These are phyloP conservation scores for Trichoderma hamatum DNA, from an alignment of 2,329 filamentous ascomycete genomes.

Conservation along the genomic window DNA sequence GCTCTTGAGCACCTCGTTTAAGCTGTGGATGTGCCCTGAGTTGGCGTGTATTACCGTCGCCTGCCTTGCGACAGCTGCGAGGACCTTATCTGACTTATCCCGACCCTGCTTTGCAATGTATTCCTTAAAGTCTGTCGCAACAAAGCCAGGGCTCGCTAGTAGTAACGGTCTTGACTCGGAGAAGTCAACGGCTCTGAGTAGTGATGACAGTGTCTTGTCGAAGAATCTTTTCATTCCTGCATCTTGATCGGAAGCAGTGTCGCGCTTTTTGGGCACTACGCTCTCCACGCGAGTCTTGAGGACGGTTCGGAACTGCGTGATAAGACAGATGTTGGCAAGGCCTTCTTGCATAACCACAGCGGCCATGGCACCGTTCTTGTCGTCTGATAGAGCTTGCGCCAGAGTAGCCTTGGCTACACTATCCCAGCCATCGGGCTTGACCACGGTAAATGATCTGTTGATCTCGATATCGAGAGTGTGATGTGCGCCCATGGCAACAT, in stretches of 20 bases:
- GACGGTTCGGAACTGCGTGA: slow-evolving; percentile 78
- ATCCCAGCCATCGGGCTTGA: slow-evolving; percentile 87
- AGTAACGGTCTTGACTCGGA: slow-evolving; percentile 70
- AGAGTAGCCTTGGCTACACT: slow-evolving; percentile 80
- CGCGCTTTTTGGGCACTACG: slow-evolving; percentile 68
- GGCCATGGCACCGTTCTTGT: slow-evolving; percentile 79
- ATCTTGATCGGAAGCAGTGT: slow-evolving; percentile 65
- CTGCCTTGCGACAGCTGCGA: slow-evolving; percentile 64
- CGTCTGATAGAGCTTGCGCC: slow-evolving; percentile 75
- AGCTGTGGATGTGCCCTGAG: slow-evolving; percentile 81
- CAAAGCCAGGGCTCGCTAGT: slow-evolving; percentile 87
- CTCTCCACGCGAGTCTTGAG: slow-evolving; percentile 66
- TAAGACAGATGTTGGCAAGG: slow-evolving; percentile 78
- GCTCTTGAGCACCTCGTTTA: slow-evolving; percentile 84
- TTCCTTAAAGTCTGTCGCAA: slow-evolving; percentile 77
- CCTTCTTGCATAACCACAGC: slow-evolving; percentile 95
- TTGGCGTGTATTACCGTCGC: slow-evolving; percentile 79
- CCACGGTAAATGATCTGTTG: slow-evolving; percentile 82
- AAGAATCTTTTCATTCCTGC: slow-evolving; percentile 76
- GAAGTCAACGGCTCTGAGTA: slow-evolving; percentile 79
- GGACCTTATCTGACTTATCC: slow-evolving; percentile 65
- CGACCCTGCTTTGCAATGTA: slow-evolving; percentile 67
- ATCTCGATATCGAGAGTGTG: slow-evolving; percentile 79
- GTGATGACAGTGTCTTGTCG: slow-evolving; percentile 72
- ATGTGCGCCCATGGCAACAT: slow-evolving; percentile 57